phyloP scores from a whole-genome alignment of 495 filamentous ascomycete genomes.

The Aspergillus carlsbadensis region DNA sequence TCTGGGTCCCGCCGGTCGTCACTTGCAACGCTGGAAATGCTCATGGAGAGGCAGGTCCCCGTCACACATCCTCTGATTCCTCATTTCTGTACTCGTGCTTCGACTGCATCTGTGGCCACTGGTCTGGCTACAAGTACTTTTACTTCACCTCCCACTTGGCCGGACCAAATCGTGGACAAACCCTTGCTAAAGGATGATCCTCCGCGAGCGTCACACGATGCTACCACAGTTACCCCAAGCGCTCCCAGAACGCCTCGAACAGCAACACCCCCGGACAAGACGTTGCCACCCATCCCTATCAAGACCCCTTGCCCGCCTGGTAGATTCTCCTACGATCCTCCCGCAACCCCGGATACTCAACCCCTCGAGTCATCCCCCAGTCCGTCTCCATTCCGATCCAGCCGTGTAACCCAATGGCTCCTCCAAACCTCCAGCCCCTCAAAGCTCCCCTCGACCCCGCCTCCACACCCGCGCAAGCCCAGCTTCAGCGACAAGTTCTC shows the following conservation, averaged over 20 bases:
- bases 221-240: neutral
- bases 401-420: conserved; percentile 37
- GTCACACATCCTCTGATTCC: conserved; percentile 35
- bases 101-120: conserved; percentile 18
- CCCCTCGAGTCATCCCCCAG: conserved; percentile 22
- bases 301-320: conserved; percentile 4
- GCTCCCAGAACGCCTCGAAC: conserved; percentile 13
- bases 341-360: conserved; percentile 16
- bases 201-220: neutral
- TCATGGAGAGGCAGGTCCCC: conserved; percentile 24
- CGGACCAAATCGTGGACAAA: conserved; percentile 12
- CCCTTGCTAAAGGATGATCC: conserved; percentile 3
- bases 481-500: conserved; percentile 20
- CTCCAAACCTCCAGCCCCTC: conserved; percentile 20
- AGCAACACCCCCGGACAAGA: conserved; percentile 22
- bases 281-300: conserved; percentile 11
- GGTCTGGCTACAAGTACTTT: conserved; percentile 10
- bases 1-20: conserved; percentile 35
- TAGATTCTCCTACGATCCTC: conserved; percentile 8
- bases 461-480: conserved; percentile 15
- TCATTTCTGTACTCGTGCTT: conserved; percentile 37
- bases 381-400: conserved; percentile 23
- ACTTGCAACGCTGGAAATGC: conserved; percentile 27
- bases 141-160: conserved; percentile 14
- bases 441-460: conserved; percentile 2